Conservation (phyloP, 352 stramenopile species). For the Pythium myriotylum region DNA sequence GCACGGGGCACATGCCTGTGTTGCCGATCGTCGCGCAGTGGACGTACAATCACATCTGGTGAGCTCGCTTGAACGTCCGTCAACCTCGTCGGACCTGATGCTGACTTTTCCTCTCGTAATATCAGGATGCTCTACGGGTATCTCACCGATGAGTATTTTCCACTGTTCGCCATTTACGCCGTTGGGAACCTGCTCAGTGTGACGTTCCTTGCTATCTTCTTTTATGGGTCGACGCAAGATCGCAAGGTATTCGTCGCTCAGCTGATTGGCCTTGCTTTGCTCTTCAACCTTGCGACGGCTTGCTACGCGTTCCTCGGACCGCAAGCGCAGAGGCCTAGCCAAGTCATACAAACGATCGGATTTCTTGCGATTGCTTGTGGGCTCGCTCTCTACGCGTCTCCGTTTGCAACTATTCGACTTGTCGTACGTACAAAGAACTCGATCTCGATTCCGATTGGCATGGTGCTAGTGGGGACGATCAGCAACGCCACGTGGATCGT, state of each 20-base stretch:
- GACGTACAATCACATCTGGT: conserved; percentile 54
- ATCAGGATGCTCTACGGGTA: conserved; percentile 53
- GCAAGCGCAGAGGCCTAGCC: conserved; percentile 28
- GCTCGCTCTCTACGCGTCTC: conserved; percentile 47
- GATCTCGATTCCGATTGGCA: conserved; percentile 46
- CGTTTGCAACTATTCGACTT: conserved; percentile 45
- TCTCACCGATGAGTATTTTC: conserved; percentile 50
- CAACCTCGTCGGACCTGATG: too few species aligned
- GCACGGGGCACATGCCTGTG: conserved; percentile 42
- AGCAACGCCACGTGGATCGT: conserved; percentile 54
- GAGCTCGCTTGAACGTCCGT: too few species aligned
- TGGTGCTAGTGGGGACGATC: conserved; percentile 45
- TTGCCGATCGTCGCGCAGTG: conserved; percentile 47
- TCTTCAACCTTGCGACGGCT: conserved; percentile 31
- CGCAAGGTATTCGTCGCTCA: conserved; percentile 27
- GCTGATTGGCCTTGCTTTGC: conserved; percentile 33
- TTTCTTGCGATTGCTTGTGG: conserved; percentile 44
- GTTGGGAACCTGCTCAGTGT: conserved; percentile 39
- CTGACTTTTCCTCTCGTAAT: conserved; percentile 13
- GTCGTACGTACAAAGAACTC: conserved; percentile 49
- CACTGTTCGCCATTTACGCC: conserved; percentile 44
- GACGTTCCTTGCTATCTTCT: conserved; percentile 53
- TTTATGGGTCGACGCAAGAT: conserved; percentile 34
- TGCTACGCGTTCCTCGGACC: conserved; percentile 31
- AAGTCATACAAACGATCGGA: conserved; percentile 38